phyloP scores from a whole-genome alignment of 1,139 yeast genomes.

The Lodderomyces jiufengensis region DNA sequence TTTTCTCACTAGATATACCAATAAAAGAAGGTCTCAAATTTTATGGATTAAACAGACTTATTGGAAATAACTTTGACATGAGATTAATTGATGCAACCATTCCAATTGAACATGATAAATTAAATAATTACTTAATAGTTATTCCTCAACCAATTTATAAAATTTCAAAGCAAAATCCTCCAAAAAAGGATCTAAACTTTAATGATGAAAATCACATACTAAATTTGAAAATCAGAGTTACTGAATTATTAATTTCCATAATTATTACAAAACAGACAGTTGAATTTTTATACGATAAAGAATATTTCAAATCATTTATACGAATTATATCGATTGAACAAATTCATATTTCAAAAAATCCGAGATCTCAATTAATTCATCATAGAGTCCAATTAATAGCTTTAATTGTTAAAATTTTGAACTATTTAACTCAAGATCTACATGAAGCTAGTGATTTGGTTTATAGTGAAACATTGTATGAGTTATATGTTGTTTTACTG shows the following conservation, averaged over 20 bases:
- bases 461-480: constrained; percentile 44
- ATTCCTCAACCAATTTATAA: constrained; percentile 30
- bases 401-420: constrained; percentile 29
- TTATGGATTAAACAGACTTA: constrained; percentile 50
- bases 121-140: constrained; percentile 24
- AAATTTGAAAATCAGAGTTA: constrained; percentile 37
- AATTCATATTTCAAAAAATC: constrained; percentile 41
- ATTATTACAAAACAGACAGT: constrained; percentile 31
- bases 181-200: background rate
- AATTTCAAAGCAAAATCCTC: background rate
- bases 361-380: constrained; percentile 42
- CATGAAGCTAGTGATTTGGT: constrained; percentile 30
- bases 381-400: constrained; percentile 44
- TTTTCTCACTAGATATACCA: constrained; percentile 39
- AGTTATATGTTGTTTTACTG: constrained; percentile 49
- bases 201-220: constrained; percentile 45
- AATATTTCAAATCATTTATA: constrained; percentile 41
- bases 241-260: constrained; percentile 43
- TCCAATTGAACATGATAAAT: constrained; percentile 24
- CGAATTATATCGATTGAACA: constrained; percentile 52
- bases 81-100: constrained; percentile 29
- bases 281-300: constrained; percentile 31
- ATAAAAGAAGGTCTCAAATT: constrained; percentile 38
- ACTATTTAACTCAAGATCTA: constrained; percentile 30
- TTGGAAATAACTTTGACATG: constrained; percentile 50